These are phyloP conservation scores for Naegleria gruberi DNA, from an alignment of 208 protist species.

Conservation along the genomic window DNA sequence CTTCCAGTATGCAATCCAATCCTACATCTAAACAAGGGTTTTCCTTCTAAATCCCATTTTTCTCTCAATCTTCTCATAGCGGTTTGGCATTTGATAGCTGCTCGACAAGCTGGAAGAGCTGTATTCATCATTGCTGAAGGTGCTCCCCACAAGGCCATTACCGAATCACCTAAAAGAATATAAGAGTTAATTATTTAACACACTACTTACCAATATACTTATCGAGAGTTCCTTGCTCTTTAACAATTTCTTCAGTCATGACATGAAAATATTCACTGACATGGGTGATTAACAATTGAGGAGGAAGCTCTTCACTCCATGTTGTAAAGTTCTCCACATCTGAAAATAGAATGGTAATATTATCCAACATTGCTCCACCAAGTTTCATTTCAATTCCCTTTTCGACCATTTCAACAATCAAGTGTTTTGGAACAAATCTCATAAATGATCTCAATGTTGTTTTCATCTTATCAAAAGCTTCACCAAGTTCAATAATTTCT, in stretches of 20 bases:
- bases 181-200: too few relatives aligned
- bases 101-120: background rate
- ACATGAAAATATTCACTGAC: background rate
- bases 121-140: background rate
- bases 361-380: too few relatives aligned
- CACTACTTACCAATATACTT: constrained; percentile 19
- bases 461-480: too few relatives aligned
- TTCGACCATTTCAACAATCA: background rate
- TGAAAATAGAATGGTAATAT: background rate
- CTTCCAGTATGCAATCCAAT: too few relatives aligned
- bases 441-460: background rate
- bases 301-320: background rate
- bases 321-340: background rate
- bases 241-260: background rate
- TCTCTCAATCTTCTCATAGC: background rate
- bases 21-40: too few relatives aligned
- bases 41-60: too few relatives aligned
- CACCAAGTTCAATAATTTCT: too few relatives aligned
- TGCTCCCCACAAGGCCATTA: background rate
- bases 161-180: too few relatives aligned
- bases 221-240: background rate
- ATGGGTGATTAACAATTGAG: background rate
- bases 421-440: background rate
- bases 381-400: background rate
- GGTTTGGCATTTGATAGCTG: background rate